phyloP scores from a whole-genome alignment of 176 grass and related monocot genomes.

The Ananas comosus region DNA sequence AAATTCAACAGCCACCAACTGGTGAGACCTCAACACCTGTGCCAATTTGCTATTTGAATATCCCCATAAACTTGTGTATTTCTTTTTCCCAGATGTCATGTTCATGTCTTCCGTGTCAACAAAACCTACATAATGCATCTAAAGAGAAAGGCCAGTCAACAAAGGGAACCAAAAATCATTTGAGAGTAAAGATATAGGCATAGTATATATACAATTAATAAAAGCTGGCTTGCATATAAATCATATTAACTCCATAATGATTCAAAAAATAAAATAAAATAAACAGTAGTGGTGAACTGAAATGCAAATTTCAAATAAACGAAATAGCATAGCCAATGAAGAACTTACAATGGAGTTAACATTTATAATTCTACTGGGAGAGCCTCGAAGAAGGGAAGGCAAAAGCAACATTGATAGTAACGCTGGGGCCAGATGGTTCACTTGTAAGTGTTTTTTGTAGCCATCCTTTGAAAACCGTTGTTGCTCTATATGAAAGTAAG shows the following conservation, averaged over 20 bases:
- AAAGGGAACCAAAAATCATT: background rate
- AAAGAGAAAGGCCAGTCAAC: background rate
- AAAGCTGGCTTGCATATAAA: background rate
- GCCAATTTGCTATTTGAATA: constrained; percentile 96
- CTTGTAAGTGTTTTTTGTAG: constrained; percentile 94
- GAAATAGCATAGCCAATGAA: background rate
- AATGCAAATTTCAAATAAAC: background rate
- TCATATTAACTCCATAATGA: background rate
- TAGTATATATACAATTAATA: background rate
- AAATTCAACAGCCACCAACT: background rate
- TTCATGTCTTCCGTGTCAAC: constrained; percentile 92
- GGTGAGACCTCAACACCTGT: constrained; percentile 37
- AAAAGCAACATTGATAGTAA: constrained; percentile 76
- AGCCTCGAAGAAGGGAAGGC: constrained; percentile 90
- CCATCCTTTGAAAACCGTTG: constrained; percentile 88
- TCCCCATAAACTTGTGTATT: constrained; percentile 66
- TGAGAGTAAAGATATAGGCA: background rate
- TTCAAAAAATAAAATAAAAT: background rate
- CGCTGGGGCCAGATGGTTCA: constrained; percentile 93
- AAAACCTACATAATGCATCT: constrained; percentile 83
- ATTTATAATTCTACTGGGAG: constrained; percentile 89
- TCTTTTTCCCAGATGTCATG: constrained; percentile 57
- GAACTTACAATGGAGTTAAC: constrained; percentile 90
- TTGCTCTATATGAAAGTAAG: constrained; percentile 35
- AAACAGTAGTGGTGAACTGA: background rate